Base-by-base conservation (phyloP, 768 basidiomycete species). In the Phlebiopsis flavidoalba region DNA sequence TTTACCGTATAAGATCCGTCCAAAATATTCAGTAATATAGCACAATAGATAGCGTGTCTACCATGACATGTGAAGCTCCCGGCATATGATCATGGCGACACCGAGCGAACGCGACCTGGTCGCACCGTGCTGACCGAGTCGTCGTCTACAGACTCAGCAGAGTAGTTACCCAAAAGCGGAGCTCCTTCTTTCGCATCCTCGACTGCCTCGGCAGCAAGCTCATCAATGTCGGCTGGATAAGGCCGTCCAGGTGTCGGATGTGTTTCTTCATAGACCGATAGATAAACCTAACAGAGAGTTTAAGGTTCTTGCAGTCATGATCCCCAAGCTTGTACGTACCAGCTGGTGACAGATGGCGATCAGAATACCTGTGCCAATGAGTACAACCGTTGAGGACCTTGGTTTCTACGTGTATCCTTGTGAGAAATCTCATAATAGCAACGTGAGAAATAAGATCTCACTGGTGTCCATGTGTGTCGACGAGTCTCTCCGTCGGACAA, bases 401-500 rank as follows among this genome's bases (percentile, higher is more conserved):
- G 0, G 88, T 84, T 56, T 80, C 85, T 86, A 67, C 46, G 17
- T 8, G 17, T 17, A 60, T 37, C 51, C 53, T 58, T 58, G 59
- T 52, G 35, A 21, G 57, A 17, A 48, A 59, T 58, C 24, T 47
- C 26, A 49, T 26, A 49, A 49, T 12, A 12, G 6, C 14, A 8
- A 3, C 40, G 40, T 43, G 12, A 2, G 17, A 8, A 8, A 22
- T 55, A 24, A 52, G 56, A 59, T 47, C 80, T 59, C 76, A 89
- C 89, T 79, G 22, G 83, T 80, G 68, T 93, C 91, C 91, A 93
- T 93, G 46, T 93, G 46, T 83, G 74, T 43, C 75, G 79, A 49
- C 92, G 81, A 62, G 86, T 83, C 65, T 87, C 80, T 37, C 89
- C 89, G 65, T 94, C 92, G 10, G 91, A 87, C 15, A 94, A 75